A percentile compares a stretch with the other conserved stretches of the same genome.
Evolutionary conservation across 805 yeast genomes (phyloP).

Genomic region (Kuraishia piskuri): DNA sequence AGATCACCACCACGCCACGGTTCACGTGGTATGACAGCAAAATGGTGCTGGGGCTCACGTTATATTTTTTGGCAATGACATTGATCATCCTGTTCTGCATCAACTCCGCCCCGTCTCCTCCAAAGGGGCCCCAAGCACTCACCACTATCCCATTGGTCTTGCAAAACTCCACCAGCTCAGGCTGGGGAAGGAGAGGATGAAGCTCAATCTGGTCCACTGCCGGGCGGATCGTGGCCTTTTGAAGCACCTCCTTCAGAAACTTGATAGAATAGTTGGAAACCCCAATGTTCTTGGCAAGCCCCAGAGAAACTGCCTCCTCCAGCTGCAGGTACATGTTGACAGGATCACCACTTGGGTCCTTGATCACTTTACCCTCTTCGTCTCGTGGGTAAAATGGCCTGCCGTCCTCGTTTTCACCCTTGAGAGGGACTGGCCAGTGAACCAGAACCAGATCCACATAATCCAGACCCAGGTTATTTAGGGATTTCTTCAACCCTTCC

Average conservation of each 20-base stretch:
- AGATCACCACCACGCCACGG: slow-evolving; percentile 53
- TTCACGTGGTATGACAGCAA: slow-evolving; percentile 55
- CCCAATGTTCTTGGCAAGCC: slow-evolving; percentile 39
- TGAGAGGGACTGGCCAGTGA: slow-evolving; percentile 41
- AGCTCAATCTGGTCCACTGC: slow-evolving; percentile 47
- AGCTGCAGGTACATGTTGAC: slow-evolving; percentile 57
- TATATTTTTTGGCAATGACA: slow-evolving; percentile 49
- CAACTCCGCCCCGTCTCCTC: slow-evolving; percentile 58
- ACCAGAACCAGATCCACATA: slow-evolving; percentile 38
- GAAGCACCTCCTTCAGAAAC: slow-evolving; percentile 29
- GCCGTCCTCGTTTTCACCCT: slow-evolving; percentile 29
- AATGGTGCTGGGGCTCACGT: slow-evolving; percentile 45
- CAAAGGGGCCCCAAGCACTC: slow-evolving; percentile 57
- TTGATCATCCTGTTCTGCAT: slow-evolving; percentile 39
- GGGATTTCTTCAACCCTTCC: slow-evolving; percentile 31
- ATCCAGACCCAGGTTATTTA: slow-evolving; percentile 31
- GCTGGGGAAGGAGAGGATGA: slow-evolving; percentile 33
- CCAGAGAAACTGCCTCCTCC: neutral
- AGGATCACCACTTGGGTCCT: slow-evolving; percentile 78
- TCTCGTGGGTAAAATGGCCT: slow-evolving; percentile 28
- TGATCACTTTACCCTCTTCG: slow-evolving; percentile 35
- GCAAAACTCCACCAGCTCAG: slow-evolving; percentile 31
- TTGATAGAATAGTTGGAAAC: slow-evolving; percentile 43
- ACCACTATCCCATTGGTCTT: slow-evolving; percentile 28
- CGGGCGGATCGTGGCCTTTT: slow-evolving; percentile 40